Percentiles rank a stretch among this genome's conserved stretches.
These are phyloP conservation scores for Stereum hirsutum DNA, from an alignment of 1,284 basidiomycete genomes.

Conservation along the genomic window DNA sequence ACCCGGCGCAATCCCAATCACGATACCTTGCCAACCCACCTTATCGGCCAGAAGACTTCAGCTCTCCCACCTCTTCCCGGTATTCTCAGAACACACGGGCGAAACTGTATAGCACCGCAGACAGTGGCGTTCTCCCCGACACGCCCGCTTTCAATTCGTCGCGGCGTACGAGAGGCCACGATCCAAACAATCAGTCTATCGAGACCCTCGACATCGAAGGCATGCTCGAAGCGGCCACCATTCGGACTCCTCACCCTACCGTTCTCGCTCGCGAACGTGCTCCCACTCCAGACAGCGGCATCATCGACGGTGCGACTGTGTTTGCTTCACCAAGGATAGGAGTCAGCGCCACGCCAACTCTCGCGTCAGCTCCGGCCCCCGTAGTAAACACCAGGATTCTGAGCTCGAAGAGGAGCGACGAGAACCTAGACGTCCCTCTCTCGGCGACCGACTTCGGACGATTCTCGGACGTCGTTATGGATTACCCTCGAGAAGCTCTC, in stretches of 20 bases:
- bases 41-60: too few species aligned
- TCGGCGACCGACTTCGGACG: constrained; percentile 5
- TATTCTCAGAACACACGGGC: background rate
- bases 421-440: constrained; percentile 7
- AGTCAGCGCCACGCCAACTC: background rate
- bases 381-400: background rate
- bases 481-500: too few species aligned
- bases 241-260: too few species aligned
- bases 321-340: constrained; percentile 1
- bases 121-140: background rate
- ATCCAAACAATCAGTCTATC: constrained; percentile 10
- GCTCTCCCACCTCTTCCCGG: background rate
- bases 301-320: background rate
- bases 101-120: background rate
- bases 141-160: background rate
- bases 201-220: constrained; percentile 40
- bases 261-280: background rate
- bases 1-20: background rate
- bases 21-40: background rate
- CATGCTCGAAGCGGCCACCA: constrained; percentile 38
- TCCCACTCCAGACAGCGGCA: background rate
- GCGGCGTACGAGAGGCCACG: background rate
- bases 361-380: background rate
- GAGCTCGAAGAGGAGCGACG: background rate
- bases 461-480: too few species aligned